Evolutionary conservation across 768 basidiomycete species (phyloP).

Genomic region (Lactifluus echinatus): DNA sequence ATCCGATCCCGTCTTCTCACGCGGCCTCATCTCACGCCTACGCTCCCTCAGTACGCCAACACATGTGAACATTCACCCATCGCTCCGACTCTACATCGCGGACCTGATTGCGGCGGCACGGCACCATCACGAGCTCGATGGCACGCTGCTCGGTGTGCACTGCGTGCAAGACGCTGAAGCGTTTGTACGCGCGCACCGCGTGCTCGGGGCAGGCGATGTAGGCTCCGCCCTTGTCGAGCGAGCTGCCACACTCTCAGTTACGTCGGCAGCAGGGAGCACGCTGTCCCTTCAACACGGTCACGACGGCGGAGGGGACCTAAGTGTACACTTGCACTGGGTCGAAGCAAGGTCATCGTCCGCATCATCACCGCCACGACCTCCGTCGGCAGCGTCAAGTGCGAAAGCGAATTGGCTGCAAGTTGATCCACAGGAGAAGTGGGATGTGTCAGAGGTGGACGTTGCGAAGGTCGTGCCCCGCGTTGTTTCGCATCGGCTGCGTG

Average conservation of each 20-base stretch:
- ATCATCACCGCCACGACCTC: not conserved
- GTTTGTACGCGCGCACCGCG: constrained; percentile 57
- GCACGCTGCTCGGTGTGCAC: constrained; percentile 52
- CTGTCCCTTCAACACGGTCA: not conserved
- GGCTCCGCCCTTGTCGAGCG: constrained; percentile 47
- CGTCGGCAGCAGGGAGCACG: constrained; percentile 3
- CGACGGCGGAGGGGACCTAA: not conserved
- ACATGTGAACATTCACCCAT: constrained; percentile 27
- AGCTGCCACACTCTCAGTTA: constrained; percentile 17
- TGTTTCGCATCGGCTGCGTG: constrained; percentile 65
- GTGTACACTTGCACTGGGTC: constrained; percentile 5
- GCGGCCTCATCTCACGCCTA: constrained; percentile 25
- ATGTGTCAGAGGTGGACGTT: constrained; percentile 67
- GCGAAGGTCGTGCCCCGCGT: constrained; percentile 66
- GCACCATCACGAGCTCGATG: constrained; percentile 62
- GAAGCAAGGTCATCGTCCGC: not conserved
- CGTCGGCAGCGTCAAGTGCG: not conserved
- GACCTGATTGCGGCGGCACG: constrained; percentile 70
- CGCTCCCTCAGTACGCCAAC: constrained; percentile 22
- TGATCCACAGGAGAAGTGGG: constrained; percentile 32
- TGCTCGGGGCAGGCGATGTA: constrained; percentile 52
- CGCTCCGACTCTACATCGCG: constrained; percentile 53
- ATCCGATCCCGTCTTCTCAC: constrained; percentile 21
- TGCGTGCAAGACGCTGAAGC: constrained; percentile 56
- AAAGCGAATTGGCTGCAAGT: constrained; percentile 14